Evolutionary conservation across 257 asterid genomes (phyloP).

Genomic region (Plantago ovata): DNA sequence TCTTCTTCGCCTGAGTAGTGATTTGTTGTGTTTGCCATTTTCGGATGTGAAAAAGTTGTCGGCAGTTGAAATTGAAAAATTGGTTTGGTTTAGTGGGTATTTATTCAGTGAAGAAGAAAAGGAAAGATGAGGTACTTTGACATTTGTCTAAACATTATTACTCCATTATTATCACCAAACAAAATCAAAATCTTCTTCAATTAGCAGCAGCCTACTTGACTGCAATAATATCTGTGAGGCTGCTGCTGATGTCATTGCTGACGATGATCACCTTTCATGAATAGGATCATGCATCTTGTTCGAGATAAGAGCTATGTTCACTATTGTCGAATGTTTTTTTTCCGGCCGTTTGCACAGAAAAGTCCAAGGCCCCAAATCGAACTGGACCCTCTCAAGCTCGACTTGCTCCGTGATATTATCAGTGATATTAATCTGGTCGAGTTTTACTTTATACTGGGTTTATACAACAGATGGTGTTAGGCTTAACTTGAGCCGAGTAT

Average conservation of each 20-base stretch:
- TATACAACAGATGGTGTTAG: too few relatives aligned
- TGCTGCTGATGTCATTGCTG: not conserved
- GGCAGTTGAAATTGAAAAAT: not conserved
- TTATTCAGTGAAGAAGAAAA: not conserved
- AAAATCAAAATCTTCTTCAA: not conserved
- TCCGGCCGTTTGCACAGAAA: too few relatives aligned
- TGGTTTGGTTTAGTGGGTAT: not conserved
- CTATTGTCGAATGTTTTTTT: not conserved
- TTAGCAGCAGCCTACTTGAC: not conserved
- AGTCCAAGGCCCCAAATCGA: too few relatives aligned
- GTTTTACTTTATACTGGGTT: too few relatives aligned
- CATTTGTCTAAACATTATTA: too few relatives aligned
- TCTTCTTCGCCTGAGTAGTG: constrained; percentile 8
- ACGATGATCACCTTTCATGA: not conserved
- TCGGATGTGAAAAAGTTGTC: not conserved
- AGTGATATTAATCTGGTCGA: too few relatives aligned
- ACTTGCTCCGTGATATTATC: too few relatives aligned
- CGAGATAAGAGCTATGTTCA: not conserved
- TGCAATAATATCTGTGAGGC: not conserved
- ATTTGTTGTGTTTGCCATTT: constrained; percentile 30
- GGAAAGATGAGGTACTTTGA: not conserved
- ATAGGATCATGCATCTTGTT: not conserved
- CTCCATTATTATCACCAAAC: not conserved
- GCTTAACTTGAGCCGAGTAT: too few relatives aligned
- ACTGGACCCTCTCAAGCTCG: too few relatives aligned